Evolutionary conservation across 768 basidiomycete species (phyloP).

Genomic region (Cystobasidium onofrii): DNA sequence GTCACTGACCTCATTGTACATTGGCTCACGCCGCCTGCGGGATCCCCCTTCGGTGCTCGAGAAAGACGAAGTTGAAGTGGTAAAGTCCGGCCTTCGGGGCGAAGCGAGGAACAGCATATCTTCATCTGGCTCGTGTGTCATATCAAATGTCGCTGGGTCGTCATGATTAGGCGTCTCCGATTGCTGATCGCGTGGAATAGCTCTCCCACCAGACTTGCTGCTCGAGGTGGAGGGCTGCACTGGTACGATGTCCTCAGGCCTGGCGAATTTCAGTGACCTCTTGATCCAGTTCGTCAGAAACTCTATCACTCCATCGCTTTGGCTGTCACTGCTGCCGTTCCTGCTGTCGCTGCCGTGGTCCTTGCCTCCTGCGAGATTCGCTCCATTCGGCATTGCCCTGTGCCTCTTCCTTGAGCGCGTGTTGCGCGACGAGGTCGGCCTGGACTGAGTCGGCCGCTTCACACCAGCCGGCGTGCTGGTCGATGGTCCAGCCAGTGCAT

Average conservation of each 20-base stretch:
- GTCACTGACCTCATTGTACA: not conserved
- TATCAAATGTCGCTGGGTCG: not conserved
- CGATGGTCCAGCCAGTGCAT: not conserved
- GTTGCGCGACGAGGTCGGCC: not conserved
- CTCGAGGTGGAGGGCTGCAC: not conserved
- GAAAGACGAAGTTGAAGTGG: not conserved
- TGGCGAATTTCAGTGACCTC: not conserved
- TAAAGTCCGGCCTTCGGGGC: not conserved
- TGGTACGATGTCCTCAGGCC: not conserved
- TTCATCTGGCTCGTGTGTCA: slow-evolving; percentile 3
- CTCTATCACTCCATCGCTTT: not conserved
- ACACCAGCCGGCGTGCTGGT: not conserved
- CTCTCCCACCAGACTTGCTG: not conserved
- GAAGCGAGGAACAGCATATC: not conserved
- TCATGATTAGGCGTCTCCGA: not conserved
- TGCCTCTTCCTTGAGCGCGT: not conserved
- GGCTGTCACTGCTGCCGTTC: not conserved
- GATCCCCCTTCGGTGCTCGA: not conserved
- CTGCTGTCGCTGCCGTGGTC: not conserved
- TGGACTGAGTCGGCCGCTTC: not conserved
- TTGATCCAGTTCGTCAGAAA: not conserved
- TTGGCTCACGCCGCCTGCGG: not conserved
- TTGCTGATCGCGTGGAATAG: not conserved
- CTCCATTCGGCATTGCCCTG: not conserved
- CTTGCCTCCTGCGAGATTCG: not conserved